Conservation (phyloP, 169 alveolate genomes). For the Cryptosporidium viatorum region DNA sequence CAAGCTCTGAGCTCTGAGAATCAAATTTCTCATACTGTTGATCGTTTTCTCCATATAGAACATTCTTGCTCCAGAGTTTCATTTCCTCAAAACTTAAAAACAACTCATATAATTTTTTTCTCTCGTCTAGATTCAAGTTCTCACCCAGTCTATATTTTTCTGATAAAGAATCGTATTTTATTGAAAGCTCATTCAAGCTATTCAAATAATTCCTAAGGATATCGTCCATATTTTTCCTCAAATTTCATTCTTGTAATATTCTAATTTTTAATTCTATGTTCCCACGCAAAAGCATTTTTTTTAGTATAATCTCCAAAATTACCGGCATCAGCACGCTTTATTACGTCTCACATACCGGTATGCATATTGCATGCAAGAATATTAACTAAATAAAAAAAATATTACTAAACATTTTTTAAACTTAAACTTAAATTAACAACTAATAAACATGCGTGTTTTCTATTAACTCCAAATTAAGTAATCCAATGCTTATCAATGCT, state of each 20-base stretch:
- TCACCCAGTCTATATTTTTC: conserved; percentile 2
- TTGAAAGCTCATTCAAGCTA: conserved; percentile 12
- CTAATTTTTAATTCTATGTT: neutral
- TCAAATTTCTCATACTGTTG: neutral
- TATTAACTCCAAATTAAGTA: neutral
- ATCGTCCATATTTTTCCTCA: neutral
- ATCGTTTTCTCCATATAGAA: conserved; percentile 21
- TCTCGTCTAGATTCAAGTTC: conserved; percentile 6
- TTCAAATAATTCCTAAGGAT: conserved; percentile 19
- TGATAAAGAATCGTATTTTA: neutral
- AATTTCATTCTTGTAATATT: neutral
- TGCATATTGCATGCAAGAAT: neutral
- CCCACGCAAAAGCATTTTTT: neutral
- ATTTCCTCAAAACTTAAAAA: conserved; percentile 26
- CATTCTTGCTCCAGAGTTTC: conserved; percentile 46
- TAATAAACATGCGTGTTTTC: neutral
- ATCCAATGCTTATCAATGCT: neutral
- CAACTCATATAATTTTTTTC: conserved; percentile 1
- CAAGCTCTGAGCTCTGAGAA: neutral
- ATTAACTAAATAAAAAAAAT: neutral
- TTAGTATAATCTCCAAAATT: neutral
- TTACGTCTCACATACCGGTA: neutral
- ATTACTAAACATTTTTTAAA: neutral
- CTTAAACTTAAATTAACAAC: neutral
- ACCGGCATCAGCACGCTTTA: neutral